Evolutionary conservation across 2,329 filamentous ascomycete species (phyloP), one percentile per base, ranked within the genome.

Genomic region (Claviceps fusiformis): DNA sequence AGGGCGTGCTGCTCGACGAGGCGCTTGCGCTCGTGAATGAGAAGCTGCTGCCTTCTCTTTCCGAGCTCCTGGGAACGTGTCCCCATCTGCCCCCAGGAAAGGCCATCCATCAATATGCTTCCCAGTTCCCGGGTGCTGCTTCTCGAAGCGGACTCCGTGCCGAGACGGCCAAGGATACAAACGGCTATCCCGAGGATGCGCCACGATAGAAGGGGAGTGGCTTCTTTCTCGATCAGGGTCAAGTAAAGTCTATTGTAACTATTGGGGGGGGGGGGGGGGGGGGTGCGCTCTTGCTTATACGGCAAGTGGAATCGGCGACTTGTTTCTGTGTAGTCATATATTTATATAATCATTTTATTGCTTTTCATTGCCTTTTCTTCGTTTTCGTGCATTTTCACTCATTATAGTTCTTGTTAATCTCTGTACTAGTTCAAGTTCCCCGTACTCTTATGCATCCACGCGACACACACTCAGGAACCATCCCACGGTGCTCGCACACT

Each of bases 81-180:
- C 55, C 55, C 17, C 47, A 56, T 24, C 29, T 56, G 55, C 55
- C 55, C 5, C 44, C 51, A 17, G 55, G 55, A n/a, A 56, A 56
- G 45, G 47, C 41, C 31, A 41, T 56, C 3, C 41, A 50, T 35
- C 55, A 56, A 35, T 56, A 56, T 41, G 55, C 50, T 50, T 24
- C 33, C 45, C 51, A 47, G 31, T 56, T 43, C 41, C 55, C 55
- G 1, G 55, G 55, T 15, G 55, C 52, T n/a, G 19, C 19, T 8
- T 31, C 35, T 15, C 24, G 45, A 17, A 45, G 27, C n/a, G 47
- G 47, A 4, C 13, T 11, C 29, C 33, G 55, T n/a, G 55, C 37
- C 15, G 35, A 56, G 19, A 56, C 55, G 15, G 55, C 55, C 45
- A 54, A 54, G 39, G 55, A 56, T n/a, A 29, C 15, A 5, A 50